Percentiles rank a stretch among this genome's conserved stretches.
These are phyloP conservation scores for Ophiognomonia clavigignenti-juglandacearum DNA, from an alignment of 2,329 filamentous ascomycete species.

Conservation along the genomic window DNA sequence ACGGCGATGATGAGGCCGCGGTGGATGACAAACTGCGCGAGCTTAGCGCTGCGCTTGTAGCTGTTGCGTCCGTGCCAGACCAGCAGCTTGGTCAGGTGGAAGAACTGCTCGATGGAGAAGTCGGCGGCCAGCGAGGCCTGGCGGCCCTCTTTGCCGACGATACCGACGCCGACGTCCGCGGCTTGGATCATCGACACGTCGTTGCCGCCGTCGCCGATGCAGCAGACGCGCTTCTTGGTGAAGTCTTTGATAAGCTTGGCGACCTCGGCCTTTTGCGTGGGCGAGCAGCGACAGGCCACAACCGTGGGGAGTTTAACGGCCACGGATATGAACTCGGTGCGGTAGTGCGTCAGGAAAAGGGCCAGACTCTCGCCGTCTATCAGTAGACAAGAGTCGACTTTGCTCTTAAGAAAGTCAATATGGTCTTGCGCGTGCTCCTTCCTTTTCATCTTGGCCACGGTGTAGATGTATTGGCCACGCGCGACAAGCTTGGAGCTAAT, in stretches of 20 bases:
- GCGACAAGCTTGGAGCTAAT: constrained; percentile 92
- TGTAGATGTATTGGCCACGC: constrained; percentile 92
- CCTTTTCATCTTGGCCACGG: constrained; percentile 76
- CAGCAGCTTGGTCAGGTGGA: constrained; percentile 90
- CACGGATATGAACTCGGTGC: constrained; percentile 78
- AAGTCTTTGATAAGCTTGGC: constrained; percentile 84
- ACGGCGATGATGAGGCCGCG: constrained; percentile 92
- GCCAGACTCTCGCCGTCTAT: constrained; percentile 91
- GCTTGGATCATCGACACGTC: constrained; percentile 99
- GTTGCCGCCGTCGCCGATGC: constrained; percentile 96
- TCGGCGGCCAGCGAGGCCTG: constrained; percentile 94
- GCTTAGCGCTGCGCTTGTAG: constrained; percentile 92
- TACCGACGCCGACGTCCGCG: constrained; percentile 94
- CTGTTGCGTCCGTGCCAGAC: constrained; percentile 98
- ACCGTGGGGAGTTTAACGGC: constrained; percentile 87
- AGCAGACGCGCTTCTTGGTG: constrained; percentile 93
- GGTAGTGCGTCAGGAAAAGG: constrained; percentile 77
- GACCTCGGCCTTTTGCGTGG: constrained; percentile 93
- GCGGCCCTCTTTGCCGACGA: constrained; percentile 94
- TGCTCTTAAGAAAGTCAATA: constrained; percentile 81
- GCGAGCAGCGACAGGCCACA: constrained; percentile 93
- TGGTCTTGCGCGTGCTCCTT: constrained; percentile 84
- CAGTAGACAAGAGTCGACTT: constrained; percentile 80
- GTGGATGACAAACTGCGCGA: constrained; percentile 97
- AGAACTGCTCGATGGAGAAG: constrained; percentile 94